phyloP scores from a whole-genome alignment of 805 yeast species.

The Ascoidea asiatica region DNA sequence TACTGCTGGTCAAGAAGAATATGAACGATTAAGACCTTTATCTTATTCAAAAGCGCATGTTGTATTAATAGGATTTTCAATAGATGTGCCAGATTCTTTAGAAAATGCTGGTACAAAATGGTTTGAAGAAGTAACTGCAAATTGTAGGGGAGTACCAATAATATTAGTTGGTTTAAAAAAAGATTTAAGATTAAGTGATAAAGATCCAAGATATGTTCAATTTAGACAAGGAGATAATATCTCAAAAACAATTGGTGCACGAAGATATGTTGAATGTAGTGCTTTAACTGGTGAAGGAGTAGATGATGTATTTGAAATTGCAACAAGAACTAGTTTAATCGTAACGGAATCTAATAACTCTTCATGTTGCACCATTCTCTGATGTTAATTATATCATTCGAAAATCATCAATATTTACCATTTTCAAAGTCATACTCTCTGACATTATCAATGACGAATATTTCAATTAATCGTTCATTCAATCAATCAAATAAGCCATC shows the following conservation, averaged over 20 bases:
- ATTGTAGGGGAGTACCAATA: conserved; percentile 72
- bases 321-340: conserved; percentile 71
- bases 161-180: conserved; percentile 75
- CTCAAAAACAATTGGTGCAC: conserved; percentile 73
- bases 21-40: conserved; percentile 77
- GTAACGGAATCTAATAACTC: conserved; percentile 31
- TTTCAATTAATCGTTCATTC: too few relatives aligned
- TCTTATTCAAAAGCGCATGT: conserved; percentile 83
- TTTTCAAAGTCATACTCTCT: too few relatives aligned
- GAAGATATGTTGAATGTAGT: conserved; percentile 74
- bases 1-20: conserved; percentile 95
- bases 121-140: conserved; percentile 70
- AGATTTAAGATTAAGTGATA: conserved; percentile 45
- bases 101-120: conserved; percentile 76
- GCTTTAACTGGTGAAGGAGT: conserved; percentile 92
- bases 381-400: too few relatives aligned
- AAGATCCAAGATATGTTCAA: conserved; percentile 33
- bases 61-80: conserved; percentile 73
- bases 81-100: conserved; percentile 74
- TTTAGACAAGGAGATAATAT: conserved; percentile 48
- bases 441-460: too few relatives aligned
- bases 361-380: conserved; percentile 27
- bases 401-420: too few relatives aligned
- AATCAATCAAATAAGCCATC: too few relatives aligned
- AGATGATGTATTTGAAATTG: conserved; percentile 85